phyloP scores from a whole-genome alignment of 1,139 yeast species.

The Geotrichum australiense region DNA sequence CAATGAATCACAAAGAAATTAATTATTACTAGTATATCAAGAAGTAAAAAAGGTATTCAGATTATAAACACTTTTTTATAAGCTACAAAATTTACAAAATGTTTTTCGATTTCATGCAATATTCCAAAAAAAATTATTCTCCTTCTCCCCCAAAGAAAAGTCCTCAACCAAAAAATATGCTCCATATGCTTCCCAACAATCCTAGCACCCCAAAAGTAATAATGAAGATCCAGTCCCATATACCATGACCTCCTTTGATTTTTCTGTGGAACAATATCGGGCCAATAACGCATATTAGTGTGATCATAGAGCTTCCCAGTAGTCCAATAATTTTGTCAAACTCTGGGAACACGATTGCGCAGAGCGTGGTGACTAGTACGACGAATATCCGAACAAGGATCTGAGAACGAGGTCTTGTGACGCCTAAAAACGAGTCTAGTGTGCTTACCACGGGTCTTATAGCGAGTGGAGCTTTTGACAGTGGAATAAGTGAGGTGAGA shows the following conservation, averaged over 20 bases:
- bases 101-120: too few species aligned
- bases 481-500: slow-evolving; percentile 72
- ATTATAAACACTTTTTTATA: too few species aligned
- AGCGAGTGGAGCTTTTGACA: slow-evolving; percentile 81
- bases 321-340: slow-evolving; percentile 82
- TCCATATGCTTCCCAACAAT: slow-evolving; percentile 32
- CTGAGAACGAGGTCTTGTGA: slow-evolving; percentile 29
- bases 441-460: slow-evolving; percentile 83
- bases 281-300: slow-evolving; percentile 68
- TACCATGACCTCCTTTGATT: slow-evolving; percentile 40
- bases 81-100: too few species aligned
- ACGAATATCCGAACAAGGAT: slow-evolving; percentile 35
- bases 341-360: slow-evolving; percentile 60
- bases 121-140: too few species aligned
- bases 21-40: too few species aligned
- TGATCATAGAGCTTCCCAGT: slow-evolving; percentile 75
- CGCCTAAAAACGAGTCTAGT: slow-evolving; percentile 42
- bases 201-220: slow-evolving; percentile 28
- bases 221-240: slow-evolving; percentile 43
- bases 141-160: too few species aligned
- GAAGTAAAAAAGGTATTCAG: too few species aligned
- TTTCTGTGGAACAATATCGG: slow-evolving; percentile 67
- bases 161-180: slow-evolving; percentile 11
- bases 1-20: too few species aligned
- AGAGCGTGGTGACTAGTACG: slow-evolving; percentile 39